Base-by-base conservation (phyloP, 73 alveolate genomes). In the Effrenium voratum region DNA sequence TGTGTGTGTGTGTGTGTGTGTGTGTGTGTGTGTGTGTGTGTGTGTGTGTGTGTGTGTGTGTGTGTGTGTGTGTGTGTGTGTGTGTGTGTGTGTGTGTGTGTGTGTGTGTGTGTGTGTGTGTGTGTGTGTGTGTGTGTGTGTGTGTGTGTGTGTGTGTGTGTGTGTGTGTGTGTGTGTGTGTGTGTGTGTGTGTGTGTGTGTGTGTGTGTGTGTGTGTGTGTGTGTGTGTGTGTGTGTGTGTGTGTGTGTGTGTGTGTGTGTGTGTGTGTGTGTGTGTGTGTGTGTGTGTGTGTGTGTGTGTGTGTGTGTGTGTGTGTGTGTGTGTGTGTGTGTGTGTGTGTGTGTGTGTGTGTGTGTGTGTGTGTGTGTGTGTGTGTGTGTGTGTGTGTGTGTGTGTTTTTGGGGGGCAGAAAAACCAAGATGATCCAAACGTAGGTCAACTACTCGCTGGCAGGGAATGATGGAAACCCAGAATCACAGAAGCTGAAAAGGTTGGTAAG, bases 1-100 rank as follows among this genome's bases (percentile, higher is more conserved):
- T 80, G 91, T 80, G 91, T 80, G 91, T 80, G 91, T 80, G 91
- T 80, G 91, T 80, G 91, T 80, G 91, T 80, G 91, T 80, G 91
- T 80, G 91, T 80, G 91, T 80, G 91, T 80, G 91, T 80, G 91
- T 80, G 91, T 80, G 91, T 80, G 91, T 80, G 91, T 80, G 91
- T 80, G 91, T 80, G 91, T 80, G 91, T 80, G 91, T 80, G 91
- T 80, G 91, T 80, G 91, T 80, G 91, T 80, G 91, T 80, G 91
- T 80, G 91, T 80, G 91, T 80, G 91, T 80, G 91, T 80, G 66
- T 80, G 91, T 80, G 66, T 49, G 91, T 80, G 91, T 80, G 66
- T 49, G 66, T 80, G 70, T 80, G 91, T 49, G 70, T 80, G 91
- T 45, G 91, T 80, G 91, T 49, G 70, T 80, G 91, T 80, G 91